These are phyloP conservation scores for Cubamyces lactineus DNA, from an alignment of 768 basidiomycete genomes.

Conservation along the genomic window DNA sequence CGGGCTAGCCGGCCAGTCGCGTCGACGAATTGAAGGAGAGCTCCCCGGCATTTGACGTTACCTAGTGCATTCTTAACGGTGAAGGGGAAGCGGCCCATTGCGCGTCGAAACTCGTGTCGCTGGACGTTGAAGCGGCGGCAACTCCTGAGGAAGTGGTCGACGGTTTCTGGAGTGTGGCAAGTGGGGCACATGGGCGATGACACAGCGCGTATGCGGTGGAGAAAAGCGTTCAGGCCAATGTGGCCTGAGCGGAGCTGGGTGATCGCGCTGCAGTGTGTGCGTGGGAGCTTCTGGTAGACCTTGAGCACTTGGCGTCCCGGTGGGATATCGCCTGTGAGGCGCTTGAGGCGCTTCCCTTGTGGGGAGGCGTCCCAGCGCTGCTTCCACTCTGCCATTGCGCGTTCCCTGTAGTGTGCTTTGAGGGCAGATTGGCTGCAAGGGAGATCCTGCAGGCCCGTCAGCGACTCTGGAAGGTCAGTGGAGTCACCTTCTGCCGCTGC, in stretches of 20 bases:
- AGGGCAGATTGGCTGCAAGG: no score
- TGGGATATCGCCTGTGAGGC: neutral
- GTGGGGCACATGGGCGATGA: slow-evolving; percentile 22
- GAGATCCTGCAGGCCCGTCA: no score
- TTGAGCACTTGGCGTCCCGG: neutral
- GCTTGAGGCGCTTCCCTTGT: no score
- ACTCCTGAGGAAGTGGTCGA: slow-evolving; percentile 23
- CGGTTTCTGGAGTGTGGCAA: slow-evolving; percentile 23
- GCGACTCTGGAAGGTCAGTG: no score
- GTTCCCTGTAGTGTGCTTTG: no score
- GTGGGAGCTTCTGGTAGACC: neutral
- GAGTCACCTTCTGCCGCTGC: no score
- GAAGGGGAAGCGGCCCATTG: neutral
- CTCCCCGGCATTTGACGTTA: neutral
- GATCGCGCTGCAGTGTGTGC: slow-evolving; percentile 24
- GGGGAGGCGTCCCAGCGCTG: no score
- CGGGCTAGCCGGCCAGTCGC: slow-evolving; percentile 15
- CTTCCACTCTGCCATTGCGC: no score
- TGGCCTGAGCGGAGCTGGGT: slow-evolving; percentile 39
- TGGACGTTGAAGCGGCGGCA: slow-evolving; percentile 15
- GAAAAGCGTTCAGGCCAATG: slow-evolving; percentile 35
- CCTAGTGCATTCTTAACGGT: slow-evolving; percentile 5
- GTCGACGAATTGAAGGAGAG: slow-evolving; percentile 14
- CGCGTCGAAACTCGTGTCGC: neutral
- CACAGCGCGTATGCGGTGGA: slow-evolving; percentile 19